Base-by-base conservation (phyloP, 2,329 filamentous ascomycete species). In the Botrytis fabae region DNA sequence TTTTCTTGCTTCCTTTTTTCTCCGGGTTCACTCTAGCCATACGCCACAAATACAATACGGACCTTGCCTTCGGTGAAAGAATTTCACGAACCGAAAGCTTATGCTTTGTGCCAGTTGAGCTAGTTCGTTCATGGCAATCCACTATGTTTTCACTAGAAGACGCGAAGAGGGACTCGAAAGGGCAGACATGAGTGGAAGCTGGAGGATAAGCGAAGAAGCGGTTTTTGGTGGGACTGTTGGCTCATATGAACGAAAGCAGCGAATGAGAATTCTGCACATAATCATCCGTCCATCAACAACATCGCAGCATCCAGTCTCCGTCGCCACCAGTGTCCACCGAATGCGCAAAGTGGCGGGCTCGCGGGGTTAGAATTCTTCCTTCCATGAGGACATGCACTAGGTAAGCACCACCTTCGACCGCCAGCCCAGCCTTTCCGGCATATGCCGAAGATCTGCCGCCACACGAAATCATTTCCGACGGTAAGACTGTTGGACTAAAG, bases 371-470 rank as follows among this genome's bases (percentile, higher is more conserved):
- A 57, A 57, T n/a, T 54, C 28, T 28, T 28, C 28, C 28, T 16
- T n/a, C 35, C 40, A 46, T 2, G n/a, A 44, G 16, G 22, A 12
- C 1, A 8, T 14, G 9, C 14, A n/a, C n/a, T 54, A 54, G 25
- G 25, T 54, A 46, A 38, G 22, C 8, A 51, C 0, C 32, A 32
- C 32, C 32, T 32, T 32, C 32, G 32, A 32, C 32, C 32, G 3
- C 32, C 32, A 2, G 32, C 22, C 42, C 60, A 62, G 42, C 44
- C n/a, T 63, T 57, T 44, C n/a, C 10, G 12, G 8, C 25, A 8
- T 57, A 22, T 54, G 18, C 64, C 64, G 64, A 68, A 42, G 64
- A 68, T 54, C 51, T 38, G 16, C 64, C 64, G 28, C 10, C 20
- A n/a, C 32, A n/a, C 44, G 25, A 63, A 63, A 42, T 63, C 61